Evolutionary conservation across 495 filamentous ascomycete species (phyloP), one percentile per base, ranked within the genome.

Genomic region (Penicillium flavigenum): DNA sequence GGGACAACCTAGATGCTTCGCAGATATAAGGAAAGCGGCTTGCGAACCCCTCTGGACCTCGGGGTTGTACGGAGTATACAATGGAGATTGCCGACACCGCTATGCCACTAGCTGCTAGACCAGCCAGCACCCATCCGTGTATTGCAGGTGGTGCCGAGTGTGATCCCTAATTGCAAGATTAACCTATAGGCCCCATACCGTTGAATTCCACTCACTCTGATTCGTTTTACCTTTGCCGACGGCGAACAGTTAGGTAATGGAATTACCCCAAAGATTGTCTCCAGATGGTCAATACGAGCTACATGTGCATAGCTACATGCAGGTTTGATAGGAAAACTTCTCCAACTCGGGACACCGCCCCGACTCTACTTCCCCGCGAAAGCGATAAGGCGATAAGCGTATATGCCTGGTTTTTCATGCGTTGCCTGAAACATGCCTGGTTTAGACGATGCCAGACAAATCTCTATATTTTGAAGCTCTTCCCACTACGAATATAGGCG

Each of bases 81-180:
- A 19, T 29, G 29, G 41, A 36, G 39, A 22, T 43, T 41, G 39
- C 51, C 26, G 38, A 53, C 10, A 3, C 36, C 10, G 3, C 26
- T 47, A 20, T 29, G 50, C 50, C 29, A n/a, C 51, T 54, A 36
- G 20, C 22, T 46, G 10, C n/a, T 54, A 36, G 51, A 8, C 19
- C 8, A 44, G 51, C 29, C 14, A 54, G 16, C 27, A 17, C 22
- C 10, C 43, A 39, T 55, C 44, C 53, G 44, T 55, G 53, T 55
- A 55, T 55, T 55, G 41, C 53, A 55, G 53, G 53, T 55, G 44
- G 42, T 55, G 43, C 52, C 52, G 52, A 55, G 52, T 14, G 20
- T 27, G 31, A 7, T 46, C 42, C 31, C 52, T 55, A 32, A 55
- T 55, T 47, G 53, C 53, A 55, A 41, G 53, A 47, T 47, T 55